These are phyloP conservation scores for Pholiota microspora DNA, from an alignment of 768 basidiomycete species.

Conservation along the genomic window DNA sequence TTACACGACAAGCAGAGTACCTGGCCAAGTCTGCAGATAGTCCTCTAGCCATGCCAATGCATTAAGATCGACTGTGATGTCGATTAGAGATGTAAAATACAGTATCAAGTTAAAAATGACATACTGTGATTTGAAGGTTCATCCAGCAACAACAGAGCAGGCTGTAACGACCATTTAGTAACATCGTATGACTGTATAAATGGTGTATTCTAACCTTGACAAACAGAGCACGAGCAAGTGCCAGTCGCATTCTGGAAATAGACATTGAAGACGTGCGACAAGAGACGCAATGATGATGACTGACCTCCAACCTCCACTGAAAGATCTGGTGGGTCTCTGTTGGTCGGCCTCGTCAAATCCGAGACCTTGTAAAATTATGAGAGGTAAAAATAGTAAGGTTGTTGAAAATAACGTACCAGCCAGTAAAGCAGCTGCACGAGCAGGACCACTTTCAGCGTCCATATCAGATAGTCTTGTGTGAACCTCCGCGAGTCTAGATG, in stretches of 20 bases:
- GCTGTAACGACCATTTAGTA: slow-evolving; percentile 34
- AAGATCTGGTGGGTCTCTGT: slow-evolving; percentile 74
- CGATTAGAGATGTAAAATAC: neutral
- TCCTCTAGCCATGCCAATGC: slow-evolving; percentile 98
- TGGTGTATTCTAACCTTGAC: slow-evolving; percentile 63
- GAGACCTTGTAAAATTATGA: slow-evolving; percentile 50
- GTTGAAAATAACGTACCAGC: slow-evolving; percentile 52
- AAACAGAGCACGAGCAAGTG: slow-evolving; percentile 92
- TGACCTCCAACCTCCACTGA: slow-evolving; percentile 95
- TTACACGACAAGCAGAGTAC: slow-evolving; percentile 90
- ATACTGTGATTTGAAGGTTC: slow-evolving; percentile 96
- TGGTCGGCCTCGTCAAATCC: slow-evolving; percentile 93
- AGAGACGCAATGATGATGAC: slow-evolving; percentile 12
- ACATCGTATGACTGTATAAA: too few relatives aligned
- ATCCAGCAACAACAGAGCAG: slow-evolving; percentile 76
- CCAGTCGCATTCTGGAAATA: slow-evolving; percentile 84
- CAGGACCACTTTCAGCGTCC: slow-evolving; percentile 98
- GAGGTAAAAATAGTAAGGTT: neutral
- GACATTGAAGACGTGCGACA: neutral
- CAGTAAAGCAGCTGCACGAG: slow-evolving; percentile 83
- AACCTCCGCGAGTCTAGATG: slow-evolving; percentile 80
- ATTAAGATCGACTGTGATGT: slow-evolving; percentile 75
- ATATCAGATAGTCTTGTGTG: slow-evolving; percentile 93
- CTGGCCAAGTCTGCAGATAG: slow-evolving; percentile 92
- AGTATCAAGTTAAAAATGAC: slow-evolving; percentile 18